Percentiles rank a stretch among this genome's conserved stretches.
These are phyloP conservation scores for Fraxinus floribunda DNA, from an alignment of 305 asterid genomes.

Conservation along the genomic window DNA sequence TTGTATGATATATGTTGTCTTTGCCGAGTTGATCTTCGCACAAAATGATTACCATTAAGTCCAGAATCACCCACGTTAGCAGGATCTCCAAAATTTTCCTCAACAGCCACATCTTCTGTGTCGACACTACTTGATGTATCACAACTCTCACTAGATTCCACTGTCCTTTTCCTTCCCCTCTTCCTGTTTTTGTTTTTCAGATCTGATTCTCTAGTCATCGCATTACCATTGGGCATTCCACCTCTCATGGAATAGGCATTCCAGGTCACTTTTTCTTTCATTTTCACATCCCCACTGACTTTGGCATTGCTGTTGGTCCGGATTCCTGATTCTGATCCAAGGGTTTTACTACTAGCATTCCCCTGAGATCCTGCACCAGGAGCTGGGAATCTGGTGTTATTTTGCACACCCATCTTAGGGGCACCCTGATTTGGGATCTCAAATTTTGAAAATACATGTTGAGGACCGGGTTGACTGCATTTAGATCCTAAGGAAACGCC, in stretches of 20 bases:
- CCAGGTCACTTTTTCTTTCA: slow-evolving; percentile 8
- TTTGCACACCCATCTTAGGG: slow-evolving; percentile 21
- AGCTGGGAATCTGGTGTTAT: slow-evolving; percentile 21
- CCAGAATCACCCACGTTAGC: slow-evolving; percentile 26
- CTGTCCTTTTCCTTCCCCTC: slow-evolving; percentile 30
- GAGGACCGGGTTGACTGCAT: slow-evolving; percentile 25
- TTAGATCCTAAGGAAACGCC: slow-evolving; percentile 17
- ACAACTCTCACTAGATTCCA: slow-evolving; percentile 49
- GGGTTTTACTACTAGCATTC: slow-evolving; percentile 13
- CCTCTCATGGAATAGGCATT: slow-evolving; percentile 1
- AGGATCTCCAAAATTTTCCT: not conserved
- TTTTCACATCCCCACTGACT: slow-evolving; percentile 20
- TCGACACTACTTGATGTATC: slow-evolving; percentile 44
- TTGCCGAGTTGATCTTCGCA: slow-evolving; percentile 48
- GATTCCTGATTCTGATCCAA: slow-evolving; percentile 21
- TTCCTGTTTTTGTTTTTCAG: slow-evolving; percentile 32
- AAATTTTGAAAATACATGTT: slow-evolving; percentile 26
- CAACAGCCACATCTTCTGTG: slow-evolving; percentile 28
- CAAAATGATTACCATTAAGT: slow-evolving; percentile 13
- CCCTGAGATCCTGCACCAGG: slow-evolving; percentile 22
- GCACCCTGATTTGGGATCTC: slow-evolving; percentile 13
- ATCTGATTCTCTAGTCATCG: slow-evolving; percentile 10
- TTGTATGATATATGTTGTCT: slow-evolving; percentile 43
- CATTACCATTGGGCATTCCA: slow-evolving; percentile 19
- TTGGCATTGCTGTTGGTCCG: slow-evolving; percentile 21